A percentile compares a stretch with the other conserved stretches of the same genome.
Evolutionary conservation across 176 grass and related monocot species (phyloP).

Genomic region (Urochloa ruziziensis): DNA sequence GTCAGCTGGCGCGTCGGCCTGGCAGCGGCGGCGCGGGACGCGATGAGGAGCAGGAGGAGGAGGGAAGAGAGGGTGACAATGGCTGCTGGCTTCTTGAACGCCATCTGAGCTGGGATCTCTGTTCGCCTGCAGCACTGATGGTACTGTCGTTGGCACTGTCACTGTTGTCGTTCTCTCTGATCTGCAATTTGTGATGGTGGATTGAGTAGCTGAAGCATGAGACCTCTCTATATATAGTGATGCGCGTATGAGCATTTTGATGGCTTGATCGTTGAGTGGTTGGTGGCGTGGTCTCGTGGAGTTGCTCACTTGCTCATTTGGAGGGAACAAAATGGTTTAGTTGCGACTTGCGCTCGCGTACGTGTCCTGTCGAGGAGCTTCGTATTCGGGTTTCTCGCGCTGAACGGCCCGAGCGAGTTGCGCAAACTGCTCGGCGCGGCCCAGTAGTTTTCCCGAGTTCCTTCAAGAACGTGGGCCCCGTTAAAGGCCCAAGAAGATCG

Average conservation of each 20-base stretch:
- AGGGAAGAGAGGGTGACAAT: neutral
- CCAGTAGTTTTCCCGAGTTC: too few relatives aligned
- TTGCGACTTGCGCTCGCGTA: neutral
- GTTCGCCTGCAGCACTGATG: neutral
- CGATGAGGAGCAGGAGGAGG: conserved; percentile 32
- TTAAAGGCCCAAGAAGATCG: neutral
- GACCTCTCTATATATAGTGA: neutral
- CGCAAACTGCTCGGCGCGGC: neutral
- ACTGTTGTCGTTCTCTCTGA: neutral
- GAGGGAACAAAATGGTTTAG: conserved; percentile 24
- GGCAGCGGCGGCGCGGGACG: neutral
- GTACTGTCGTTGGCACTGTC: too few relatives aligned
- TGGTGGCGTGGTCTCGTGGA: neutral
- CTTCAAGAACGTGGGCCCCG: too few relatives aligned
- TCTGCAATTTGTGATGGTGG: neutral
- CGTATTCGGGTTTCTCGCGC: too few relatives aligned
- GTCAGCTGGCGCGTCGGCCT: conserved; percentile 27
- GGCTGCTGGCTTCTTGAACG: conserved; percentile 7
- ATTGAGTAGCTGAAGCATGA: neutral
- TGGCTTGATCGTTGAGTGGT: conserved; percentile 23
- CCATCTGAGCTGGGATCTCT: conserved; percentile 20
- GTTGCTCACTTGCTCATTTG: conserved; percentile 28
- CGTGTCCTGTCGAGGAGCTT: too few relatives aligned
- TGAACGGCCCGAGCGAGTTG: too few relatives aligned
- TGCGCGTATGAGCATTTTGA: neutral